phyloP scores from a whole-genome alignment of 768 basidiomycete species.

The Kwoniella pini region DNA sequence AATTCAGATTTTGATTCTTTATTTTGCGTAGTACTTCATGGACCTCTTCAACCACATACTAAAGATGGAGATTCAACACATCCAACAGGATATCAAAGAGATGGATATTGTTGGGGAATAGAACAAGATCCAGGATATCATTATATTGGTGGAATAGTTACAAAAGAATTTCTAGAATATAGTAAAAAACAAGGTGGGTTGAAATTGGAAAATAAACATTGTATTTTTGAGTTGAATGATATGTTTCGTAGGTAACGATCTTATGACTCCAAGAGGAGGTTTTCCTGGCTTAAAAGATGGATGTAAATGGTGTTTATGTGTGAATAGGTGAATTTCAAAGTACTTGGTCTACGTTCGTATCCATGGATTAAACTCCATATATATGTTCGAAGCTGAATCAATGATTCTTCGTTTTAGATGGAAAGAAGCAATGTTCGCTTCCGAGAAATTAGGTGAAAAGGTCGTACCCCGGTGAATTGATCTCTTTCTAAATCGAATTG shows the following conservation, averaged over 20 bases:
- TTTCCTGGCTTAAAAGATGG: conserved; percentile 51
- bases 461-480: conserved; percentile 46
- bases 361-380: background rate
- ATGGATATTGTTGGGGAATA: conserved; percentile 46
- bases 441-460: conserved; percentile 34
- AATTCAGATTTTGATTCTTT: background rate
- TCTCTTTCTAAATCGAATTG: too few relatives aligned
- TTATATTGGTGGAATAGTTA: conserved; percentile 48
- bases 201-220: too few relatives aligned
- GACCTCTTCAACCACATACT: conserved; percentile 39
- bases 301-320: conserved; percentile 54
- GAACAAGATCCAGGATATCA: conserved; percentile 47
- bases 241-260: conserved; percentile 53
- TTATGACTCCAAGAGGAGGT: conserved; percentile 41
- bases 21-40: conserved; percentile 34
- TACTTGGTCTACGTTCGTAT: background rate
- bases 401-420: conserved; percentile 25
- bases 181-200: conserved; percentile 45
- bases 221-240: too few relatives aligned
- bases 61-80: conserved; percentile 39
- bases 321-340: conserved; percentile 35
- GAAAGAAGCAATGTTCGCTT: conserved; percentile 51
- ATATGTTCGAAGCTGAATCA: background rate
- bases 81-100: conserved; percentile 43
- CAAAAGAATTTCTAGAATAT: conserved; percentile 49